Evolutionary conservation across 768 basidiomycete species (phyloP).

Genomic region (Suillus paluster): DNA sequence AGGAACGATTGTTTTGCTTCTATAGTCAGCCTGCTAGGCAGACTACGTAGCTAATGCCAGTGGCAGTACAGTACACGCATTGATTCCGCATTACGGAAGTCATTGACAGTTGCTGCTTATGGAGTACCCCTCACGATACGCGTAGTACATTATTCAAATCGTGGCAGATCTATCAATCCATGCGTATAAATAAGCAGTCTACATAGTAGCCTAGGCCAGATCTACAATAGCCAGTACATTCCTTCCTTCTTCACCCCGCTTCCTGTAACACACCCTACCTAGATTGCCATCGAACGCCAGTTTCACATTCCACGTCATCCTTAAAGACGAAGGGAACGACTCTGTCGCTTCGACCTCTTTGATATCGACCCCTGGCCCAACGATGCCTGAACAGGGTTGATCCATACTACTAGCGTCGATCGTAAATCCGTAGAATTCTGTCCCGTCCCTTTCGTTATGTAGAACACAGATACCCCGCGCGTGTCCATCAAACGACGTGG

Average conservation of each 20-base stretch:
- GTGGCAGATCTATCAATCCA: background rate
- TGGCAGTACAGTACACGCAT: no score
- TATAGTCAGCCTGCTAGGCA: no score
- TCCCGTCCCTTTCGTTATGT: background rate
- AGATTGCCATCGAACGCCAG: background rate
- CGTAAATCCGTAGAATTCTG: constrained; percentile 1
- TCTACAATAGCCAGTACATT: constrained; percentile 6
- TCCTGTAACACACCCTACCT: constrained; percentile 5
- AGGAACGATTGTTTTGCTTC: no score
- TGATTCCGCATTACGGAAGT: no score
- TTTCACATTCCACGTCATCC: constrained; percentile 8
- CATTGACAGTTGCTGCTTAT: no score
- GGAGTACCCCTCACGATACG: no score
- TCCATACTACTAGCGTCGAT: background rate
- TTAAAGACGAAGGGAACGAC: constrained; percentile 4
- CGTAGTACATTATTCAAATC: background rate
- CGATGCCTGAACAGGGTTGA: background rate
- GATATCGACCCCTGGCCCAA: constrained; percentile 6
- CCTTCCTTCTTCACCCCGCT: background rate
- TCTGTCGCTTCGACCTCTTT: constrained; percentile 7
- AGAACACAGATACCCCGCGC: constrained; percentile 6
- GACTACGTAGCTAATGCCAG: no score
- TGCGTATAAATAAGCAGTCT: no score
- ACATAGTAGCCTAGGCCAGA: background rate
- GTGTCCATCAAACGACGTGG: background rate